These are phyloP conservation scores for Amorphotheca resinae DNA, from an alignment of 495 filamentous ascomycete genomes.

Conservation along the genomic window DNA sequence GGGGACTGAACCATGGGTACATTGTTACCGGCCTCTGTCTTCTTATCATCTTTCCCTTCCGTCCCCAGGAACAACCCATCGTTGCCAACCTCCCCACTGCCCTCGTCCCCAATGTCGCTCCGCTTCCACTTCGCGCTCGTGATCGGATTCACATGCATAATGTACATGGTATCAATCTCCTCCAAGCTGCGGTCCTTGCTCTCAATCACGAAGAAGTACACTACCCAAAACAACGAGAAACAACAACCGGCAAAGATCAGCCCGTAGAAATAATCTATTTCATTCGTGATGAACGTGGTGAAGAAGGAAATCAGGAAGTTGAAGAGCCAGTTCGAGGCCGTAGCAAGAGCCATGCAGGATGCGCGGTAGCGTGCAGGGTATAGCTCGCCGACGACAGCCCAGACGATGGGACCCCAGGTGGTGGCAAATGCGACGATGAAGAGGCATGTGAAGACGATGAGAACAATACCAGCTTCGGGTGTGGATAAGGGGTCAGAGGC, in stretches of 20 bases:
- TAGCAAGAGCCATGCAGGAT: slow-evolving; percentile 56
- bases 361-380: slow-evolving; percentile 65
- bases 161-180: slow-evolving; percentile 69
- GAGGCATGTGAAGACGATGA: slow-evolving; percentile 68
- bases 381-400: slow-evolving; percentile 63
- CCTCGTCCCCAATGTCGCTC: slow-evolving; percentile 1
- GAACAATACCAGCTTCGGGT: slow-evolving; percentile 45
- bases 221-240: slow-evolving; percentile 51
- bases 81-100: neutral
- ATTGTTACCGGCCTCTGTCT: neutral
- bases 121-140: slow-evolving; percentile 48
- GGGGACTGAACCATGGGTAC: slow-evolving; percentile 10
- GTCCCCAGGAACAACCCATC: neutral
- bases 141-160: slow-evolving; percentile 50
- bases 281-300: slow-evolving; percentile 62
- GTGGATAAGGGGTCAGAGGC: slow-evolving; percentile 33
- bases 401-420: slow-evolving; percentile 74
- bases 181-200: slow-evolving; percentile 42
- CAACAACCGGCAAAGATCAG: slow-evolving; percentile 73
- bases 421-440: slow-evolving; percentile 48
- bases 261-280: slow-evolving; percentile 71
- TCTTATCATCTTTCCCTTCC: slow-evolving; percentile 9
- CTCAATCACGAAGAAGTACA: slow-evolving; percentile 63
- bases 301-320: slow-evolving; percentile 76
- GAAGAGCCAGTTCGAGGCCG: slow-evolving; percentile 62